Base-by-base conservation (phyloP, 139 green algal genomes). In the Haematococcus lacustris region DNA sequence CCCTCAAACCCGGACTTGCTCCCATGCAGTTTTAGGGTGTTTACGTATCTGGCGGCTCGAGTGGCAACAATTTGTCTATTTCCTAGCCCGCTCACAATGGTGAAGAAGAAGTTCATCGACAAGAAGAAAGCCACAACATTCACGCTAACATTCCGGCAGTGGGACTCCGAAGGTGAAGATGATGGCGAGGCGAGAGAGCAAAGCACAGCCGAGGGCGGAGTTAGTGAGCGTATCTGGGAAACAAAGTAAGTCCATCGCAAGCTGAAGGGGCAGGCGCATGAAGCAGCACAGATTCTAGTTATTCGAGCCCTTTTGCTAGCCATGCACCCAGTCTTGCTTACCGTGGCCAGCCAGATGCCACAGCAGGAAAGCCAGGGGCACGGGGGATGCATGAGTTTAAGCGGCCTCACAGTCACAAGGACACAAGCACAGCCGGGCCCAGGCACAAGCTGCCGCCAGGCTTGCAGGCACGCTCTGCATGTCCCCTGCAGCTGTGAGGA, bases 61-160 rank as follows among this genome's bases (percentile, higher is more conserved):
- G 47, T 57, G 47, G 47, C 13, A 28, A 17, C 47, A 57, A 57
- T 28, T 57, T 57, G 47, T 57, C 9, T 9, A 28, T 9, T 57
- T 57, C 9, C 47, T 17, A 5, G 30, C 33, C 32, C 61, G 26
- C 17, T 35, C 39, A 77, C 28, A 66, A 92, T 87, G 78, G 87
- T 83, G 68, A 80, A 86, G 21, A 90, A 89, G 66, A 84, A 76
- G 35, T 97, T 93, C 68, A 94, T 97, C 37, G 86, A 97, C 77
- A 97, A 94, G 78, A 93, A 90, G 59, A 80, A 77, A 3, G 68
- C 91, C 0, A 83, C 75, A 0, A 94, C 92, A 1, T 97, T 91
- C 76, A 85, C 51, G 26, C 75, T 97, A 2, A 47, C 76, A 96
- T 2, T 38, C 76, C 3, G 39, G 35, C 3, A 57, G 13, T 13